Percentiles rank a stretch among this genome's conserved stretches.
These are phyloP conservation scores for Starmerella floricola DNA, from an alignment of 805 yeast species.

Conservation along the genomic window DNA sequence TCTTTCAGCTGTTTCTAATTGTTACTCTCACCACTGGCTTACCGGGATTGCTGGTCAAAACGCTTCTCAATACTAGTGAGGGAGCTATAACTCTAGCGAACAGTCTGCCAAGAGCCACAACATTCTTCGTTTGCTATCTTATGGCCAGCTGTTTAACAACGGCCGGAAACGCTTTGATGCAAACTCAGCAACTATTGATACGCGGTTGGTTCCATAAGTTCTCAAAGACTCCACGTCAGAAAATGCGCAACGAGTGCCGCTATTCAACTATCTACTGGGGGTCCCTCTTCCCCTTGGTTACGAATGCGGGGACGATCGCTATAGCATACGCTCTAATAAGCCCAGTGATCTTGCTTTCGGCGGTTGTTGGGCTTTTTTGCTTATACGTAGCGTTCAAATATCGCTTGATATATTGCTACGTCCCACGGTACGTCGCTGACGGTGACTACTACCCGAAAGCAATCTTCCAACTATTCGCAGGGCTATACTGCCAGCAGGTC, in stretches of 20 bases:
- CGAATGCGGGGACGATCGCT: conserved; percentile 68
- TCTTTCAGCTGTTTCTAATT: conserved; percentile 72
- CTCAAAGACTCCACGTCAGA: conserved; percentile 53
- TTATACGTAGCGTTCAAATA: conserved; percentile 59
- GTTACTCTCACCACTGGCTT: conserved; percentile 76
- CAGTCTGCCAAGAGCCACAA: conserved; percentile 75
- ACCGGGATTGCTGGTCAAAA: conserved; percentile 34
- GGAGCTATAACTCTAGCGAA: conserved; percentile 50
- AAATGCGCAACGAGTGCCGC: conserved; percentile 35
- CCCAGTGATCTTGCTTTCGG: conserved; percentile 58
- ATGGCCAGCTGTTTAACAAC: conserved; percentile 64
- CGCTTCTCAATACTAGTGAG: conserved; percentile 22
- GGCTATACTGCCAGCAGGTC: conserved; percentile 68
- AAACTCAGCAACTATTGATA: conserved; percentile 41
- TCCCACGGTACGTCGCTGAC: conserved; percentile 26
- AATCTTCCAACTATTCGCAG: conserved; percentile 62
- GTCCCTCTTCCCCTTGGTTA: conserved; percentile 57
- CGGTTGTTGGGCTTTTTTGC: conserved; percentile 44
- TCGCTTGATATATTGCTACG: conserved; percentile 42
- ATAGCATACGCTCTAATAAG: conserved; percentile 67
- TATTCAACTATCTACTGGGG: conserved; percentile 60
- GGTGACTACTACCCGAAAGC: conserved; percentile 69
- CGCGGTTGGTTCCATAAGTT: conserved; percentile 30
- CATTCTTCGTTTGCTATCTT: conserved; percentile 69
- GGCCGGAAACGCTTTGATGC: conserved; percentile 58